Percentiles rank a stretch among this genome's conserved stretches.
Evolutionary conservation across 108 stramenopile species (phyloP).

Genomic region (Nitzschia inconspicua): DNA sequence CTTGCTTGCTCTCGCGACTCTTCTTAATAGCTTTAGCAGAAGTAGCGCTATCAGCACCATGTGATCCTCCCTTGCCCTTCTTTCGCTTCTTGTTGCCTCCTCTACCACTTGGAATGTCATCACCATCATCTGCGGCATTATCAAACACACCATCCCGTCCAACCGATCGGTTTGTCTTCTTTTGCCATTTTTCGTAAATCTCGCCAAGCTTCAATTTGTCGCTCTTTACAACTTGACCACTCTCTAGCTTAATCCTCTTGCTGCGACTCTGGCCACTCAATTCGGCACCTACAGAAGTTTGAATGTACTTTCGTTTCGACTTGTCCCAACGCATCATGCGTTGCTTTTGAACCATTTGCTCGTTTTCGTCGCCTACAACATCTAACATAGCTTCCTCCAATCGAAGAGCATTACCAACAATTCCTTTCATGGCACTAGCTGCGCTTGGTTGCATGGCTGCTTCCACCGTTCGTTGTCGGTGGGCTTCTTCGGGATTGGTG

Average conservation of each 20-base stretch:
- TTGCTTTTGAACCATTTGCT: constrained; percentile 86
- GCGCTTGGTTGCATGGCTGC: constrained; percentile 86
- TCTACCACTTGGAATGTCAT: constrained; percentile 11
- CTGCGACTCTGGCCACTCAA: constrained; percentile 67
- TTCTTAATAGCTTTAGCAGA: constrained; percentile 64
- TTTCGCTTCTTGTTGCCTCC: constrained; percentile 35
- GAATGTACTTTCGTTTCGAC: constrained; percentile 88
- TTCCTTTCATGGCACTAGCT: constrained; percentile 47
- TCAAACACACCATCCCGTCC: constrained; percentile 87
- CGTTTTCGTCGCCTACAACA: constrained; percentile 92
- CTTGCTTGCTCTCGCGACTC: constrained; percentile 69
- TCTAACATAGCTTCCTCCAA: constrained; percentile 93
- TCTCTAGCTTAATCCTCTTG: constrained; percentile 80
- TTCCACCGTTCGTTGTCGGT: constrained; percentile 72
- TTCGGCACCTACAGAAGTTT: constrained; percentile 85
- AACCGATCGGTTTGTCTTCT: constrained; percentile 89
- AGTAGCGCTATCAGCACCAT: constrained; percentile 36
- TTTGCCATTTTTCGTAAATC: constrained; percentile 95
- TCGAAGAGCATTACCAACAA: constrained; percentile 48
- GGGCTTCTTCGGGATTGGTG: constrained; percentile 63
- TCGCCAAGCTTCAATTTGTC: constrained; percentile 93
- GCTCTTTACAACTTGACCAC: constrained; percentile 79
- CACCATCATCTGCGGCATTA: constrained; percentile 54
- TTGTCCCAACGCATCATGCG: constrained; percentile 97
- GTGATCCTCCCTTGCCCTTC: constrained; percentile 14